Base-by-base conservation (phyloP, 495 filamentous ascomycete species). In the Elasticomyces elasticus region DNA sequence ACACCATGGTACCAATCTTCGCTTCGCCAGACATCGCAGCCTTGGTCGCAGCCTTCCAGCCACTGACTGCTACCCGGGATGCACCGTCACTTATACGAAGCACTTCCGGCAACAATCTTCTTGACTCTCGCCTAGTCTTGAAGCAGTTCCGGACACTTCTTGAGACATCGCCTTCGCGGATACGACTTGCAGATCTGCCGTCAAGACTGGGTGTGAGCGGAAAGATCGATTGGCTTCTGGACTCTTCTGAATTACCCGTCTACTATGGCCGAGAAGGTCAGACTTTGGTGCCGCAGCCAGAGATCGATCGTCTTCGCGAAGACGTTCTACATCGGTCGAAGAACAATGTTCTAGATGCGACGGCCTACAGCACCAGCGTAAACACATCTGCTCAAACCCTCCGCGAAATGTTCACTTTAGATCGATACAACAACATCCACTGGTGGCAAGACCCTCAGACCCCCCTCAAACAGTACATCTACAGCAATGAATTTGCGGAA, bases 1-100 rank as follows among this genome's bases (percentile, higher is more conserved):
- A 43, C n/a, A 37, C 9, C 40, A 62, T 62, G 59, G 54, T 50
- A 1, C 43, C 50, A 19, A 51, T 62, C 9, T 58, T 57, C 25
- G 51, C 54, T 3, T 50, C 54, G 1, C 20, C 41, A 22, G 59
- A 62, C 22, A 55, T 62, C 0, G 59, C 59, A 0, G 38, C 54
- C 6, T 40, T 62, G 12, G 31, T 61, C 12, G 22, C 52, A 2
- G 44, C 59, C 13, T 62, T 58, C 25, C 49, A 42, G 13, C 59
- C 59, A 5, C 37, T 51, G 11, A n/a, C 22, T 10, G 54, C 50
- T 0, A 56, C 54, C 6, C 50, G 51, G 33, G 35, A 46, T 0
- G 42, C 28, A 6, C 49, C 59, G 4, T 27, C 43, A 9, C 59
- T 62, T 19, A 44, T 62, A 13, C 50, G 31, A n/a, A 51, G 43